A percentile compares a stretch with the other conserved stretches of the same genome.
phyloP scores from a whole-genome alignment of 352 stramenopile genomes.

The Pythium utonaiense region DNA sequence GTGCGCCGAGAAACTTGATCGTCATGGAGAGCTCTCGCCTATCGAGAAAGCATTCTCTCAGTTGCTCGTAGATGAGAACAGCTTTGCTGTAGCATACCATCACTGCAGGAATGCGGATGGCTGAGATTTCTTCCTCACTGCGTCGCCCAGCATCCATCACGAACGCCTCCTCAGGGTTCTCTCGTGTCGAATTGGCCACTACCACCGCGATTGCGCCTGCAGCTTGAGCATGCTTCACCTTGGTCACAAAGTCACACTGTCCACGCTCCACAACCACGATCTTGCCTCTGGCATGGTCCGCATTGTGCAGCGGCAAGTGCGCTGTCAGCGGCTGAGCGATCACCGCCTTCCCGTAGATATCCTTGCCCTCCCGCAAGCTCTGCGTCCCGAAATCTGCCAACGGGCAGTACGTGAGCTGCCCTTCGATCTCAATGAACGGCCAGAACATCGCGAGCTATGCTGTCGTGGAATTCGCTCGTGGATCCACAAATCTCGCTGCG shows the following conservation, averaged over 20 bases:
- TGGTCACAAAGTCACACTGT: slow-evolving; percentile 76
- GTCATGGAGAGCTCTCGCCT: slow-evolving; percentile 35
- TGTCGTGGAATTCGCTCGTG: background rate
- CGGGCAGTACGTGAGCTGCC: slow-evolving; percentile 55
- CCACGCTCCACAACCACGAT: slow-evolving; percentile 66
- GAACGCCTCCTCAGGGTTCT: slow-evolving; percentile 40
- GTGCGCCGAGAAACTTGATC: slow-evolving; percentile 53
- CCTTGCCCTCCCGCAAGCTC: slow-evolving; percentile 37
- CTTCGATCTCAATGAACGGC: slow-evolving; percentile 64
- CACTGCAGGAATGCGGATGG: slow-evolving; percentile 50
- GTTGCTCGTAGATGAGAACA: slow-evolving; percentile 43
- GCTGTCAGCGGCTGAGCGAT: slow-evolving; percentile 59
- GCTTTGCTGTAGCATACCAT: slow-evolving; percentile 55
- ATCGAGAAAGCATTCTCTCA: slow-evolving; percentile 48
- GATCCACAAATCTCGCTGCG: background rate
- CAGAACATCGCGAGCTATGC: slow-evolving; percentile 46
- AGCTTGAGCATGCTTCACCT: slow-evolving; percentile 60
- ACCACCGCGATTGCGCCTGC: slow-evolving; percentile 66
- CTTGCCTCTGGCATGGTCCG: slow-evolving; percentile 37
- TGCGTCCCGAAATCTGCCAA: slow-evolving; percentile 57
- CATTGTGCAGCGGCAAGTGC: slow-evolving; percentile 49
- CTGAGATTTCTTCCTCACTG: slow-evolving; percentile 21
- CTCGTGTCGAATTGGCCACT: slow-evolving; percentile 46
- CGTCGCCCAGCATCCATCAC: slow-evolving; percentile 63
- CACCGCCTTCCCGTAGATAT: slow-evolving; percentile 49